Evolutionary conservation across 169 alveolate genomes (phyloP).

Genomic region (Sarcocystis neurona): DNA sequence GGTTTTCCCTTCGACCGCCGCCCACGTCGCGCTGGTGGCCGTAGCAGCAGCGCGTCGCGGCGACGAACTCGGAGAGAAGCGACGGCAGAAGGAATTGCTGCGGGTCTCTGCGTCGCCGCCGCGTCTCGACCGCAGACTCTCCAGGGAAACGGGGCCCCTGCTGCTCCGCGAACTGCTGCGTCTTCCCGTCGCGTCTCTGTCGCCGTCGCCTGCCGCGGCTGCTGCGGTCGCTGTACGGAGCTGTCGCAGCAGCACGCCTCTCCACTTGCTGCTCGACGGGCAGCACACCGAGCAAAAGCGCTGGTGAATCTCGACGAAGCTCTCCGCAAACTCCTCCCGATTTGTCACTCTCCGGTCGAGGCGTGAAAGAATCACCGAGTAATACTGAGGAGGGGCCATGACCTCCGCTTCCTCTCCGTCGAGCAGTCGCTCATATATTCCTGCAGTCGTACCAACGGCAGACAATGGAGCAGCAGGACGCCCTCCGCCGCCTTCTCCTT

Average conservation of each 20-base stretch:
- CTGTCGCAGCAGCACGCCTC: neutral
- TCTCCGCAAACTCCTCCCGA: neutral
- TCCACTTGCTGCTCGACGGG: neutral
- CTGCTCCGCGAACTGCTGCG: no score
- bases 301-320: constrained; percentile 1
- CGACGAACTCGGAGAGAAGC: no score
- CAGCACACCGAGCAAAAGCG: neutral
- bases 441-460: no score
- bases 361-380: neutral
- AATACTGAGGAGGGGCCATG: neutral
- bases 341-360: neutral
- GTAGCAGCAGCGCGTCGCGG: no score
- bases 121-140: no score
- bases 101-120: no score
- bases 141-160: no score
- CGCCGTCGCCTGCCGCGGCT: neutral
- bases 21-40: no score
- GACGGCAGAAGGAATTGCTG: no score
- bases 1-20: no score
- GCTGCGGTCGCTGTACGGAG: neutral
- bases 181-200: neutral
- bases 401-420: neutral
- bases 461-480: neutral
- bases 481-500: neutral
- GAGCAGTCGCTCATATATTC: no score